A percentile compares a stretch with the other conserved stretches of the same genome.
These are phyloP conservation scores for Barbarea vulgaris DNA, from an alignment of 345 rosid genomes.

Conservation along the genomic window DNA sequence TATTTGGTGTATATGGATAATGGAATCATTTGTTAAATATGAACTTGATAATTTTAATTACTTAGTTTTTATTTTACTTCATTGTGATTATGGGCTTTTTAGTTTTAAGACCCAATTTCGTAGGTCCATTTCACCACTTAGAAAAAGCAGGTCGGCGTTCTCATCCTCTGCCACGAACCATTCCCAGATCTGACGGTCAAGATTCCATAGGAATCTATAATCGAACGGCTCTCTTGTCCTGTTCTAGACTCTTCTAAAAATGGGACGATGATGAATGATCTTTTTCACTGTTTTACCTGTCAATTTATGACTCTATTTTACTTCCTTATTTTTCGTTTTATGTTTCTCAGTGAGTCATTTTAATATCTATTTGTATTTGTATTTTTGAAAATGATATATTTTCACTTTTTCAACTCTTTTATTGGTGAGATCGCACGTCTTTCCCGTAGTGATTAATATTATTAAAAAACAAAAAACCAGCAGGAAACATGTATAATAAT, in stretches of 20 bases:
- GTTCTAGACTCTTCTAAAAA: slow-evolving; percentile 67
- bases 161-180: slow-evolving; percentile 18
- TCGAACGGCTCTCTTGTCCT: slow-evolving; percentile 51
- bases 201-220: slow-evolving; percentile 19
- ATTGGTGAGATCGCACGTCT: slow-evolving; percentile 35
- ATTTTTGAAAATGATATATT: not conserved
- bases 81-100: slow-evolving; percentile 4
- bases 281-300: slow-evolving; percentile 31
- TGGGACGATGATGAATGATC: not conserved
- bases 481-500: slow-evolving; percentile 1
- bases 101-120: slow-evolving; percentile 14
- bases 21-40: not conserved
- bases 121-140: slow-evolving; percentile 46
- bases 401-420: slow-evolving; percentile 10
- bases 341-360: not conserved
- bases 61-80: not conserved
- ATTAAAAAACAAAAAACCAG: not conserved
- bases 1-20: no score
- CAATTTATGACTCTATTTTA: slow-evolving; percentile 4
- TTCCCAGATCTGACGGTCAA: slow-evolving; percentile 42
- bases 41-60: slow-evolving; percentile 13
- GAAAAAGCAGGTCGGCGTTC: slow-evolving; percentile 15
- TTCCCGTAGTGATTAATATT: slow-evolving; percentile 17
- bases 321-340: not conserved
- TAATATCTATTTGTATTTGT: not conserved